These are phyloP conservation scores for Amanita molliuscula DNA, from an alignment of 768 basidiomycete species.

Conservation along the genomic window DNA sequence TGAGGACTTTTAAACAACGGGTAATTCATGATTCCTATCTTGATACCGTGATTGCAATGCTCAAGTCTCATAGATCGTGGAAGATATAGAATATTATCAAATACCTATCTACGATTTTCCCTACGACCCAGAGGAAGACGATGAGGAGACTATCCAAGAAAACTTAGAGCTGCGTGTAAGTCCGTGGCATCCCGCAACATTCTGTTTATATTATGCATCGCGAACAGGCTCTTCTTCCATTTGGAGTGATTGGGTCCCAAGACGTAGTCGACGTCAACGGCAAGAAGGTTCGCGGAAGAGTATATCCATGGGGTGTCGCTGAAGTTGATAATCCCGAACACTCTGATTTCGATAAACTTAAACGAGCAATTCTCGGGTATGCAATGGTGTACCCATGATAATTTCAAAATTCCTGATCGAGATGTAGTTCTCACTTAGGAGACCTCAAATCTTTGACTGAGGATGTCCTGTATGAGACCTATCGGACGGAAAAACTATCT, in stretches of 20 bases:
- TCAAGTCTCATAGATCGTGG: slow-evolving; percentile 55
- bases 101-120: slow-evolving; percentile 95
- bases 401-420: slow-evolving; percentile 5
- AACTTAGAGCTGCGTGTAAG: slow-evolving; percentile 78
- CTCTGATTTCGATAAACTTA: slow-evolving; percentile 74
- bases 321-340: slow-evolving; percentile 90
- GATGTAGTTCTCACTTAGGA: slow-evolving; percentile 59
- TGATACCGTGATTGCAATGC: neutral
- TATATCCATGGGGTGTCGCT: slow-evolving; percentile 89
- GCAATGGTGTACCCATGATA: slow-evolving; percentile 18
- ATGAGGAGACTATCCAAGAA: slow-evolving; percentile 84
- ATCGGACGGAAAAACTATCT: slow-evolving; percentile 84
- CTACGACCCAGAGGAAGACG: slow-evolving; percentile 88
- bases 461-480: slow-evolving; percentile 80
- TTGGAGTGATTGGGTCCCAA: slow-evolving; percentile 83
- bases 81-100: slow-evolving; percentile 83
- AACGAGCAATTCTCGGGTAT: slow-evolving; percentile 63
- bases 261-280: slow-evolving; percentile 79
- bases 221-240: slow-evolving; percentile 56
- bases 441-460: slow-evolving; percentile 80
- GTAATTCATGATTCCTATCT: slow-evolving; percentile 16
- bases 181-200: neutral
- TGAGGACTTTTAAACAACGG: slow-evolving; percentile 78
- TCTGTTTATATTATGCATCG: neutral
- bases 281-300: slow-evolving; percentile 65